A percentile compares a stretch with the other conserved stretches of the same genome.
Evolutionary conservation across 176 grass and related monocot species (phyloP).

Genomic region (Alopecurus myosuroides): DNA sequence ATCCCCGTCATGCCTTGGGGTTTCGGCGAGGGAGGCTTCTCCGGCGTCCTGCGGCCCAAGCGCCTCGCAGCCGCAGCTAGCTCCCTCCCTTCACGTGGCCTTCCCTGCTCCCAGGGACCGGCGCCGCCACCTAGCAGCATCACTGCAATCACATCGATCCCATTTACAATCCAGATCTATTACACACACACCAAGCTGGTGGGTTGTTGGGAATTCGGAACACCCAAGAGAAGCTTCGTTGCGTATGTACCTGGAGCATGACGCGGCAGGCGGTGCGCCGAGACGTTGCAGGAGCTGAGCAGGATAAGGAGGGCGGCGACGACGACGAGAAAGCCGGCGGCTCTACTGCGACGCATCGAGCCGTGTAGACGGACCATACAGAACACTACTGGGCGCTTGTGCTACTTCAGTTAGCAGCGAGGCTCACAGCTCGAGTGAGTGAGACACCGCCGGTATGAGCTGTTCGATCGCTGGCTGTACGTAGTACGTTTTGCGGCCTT

Average conservation of each 20-base stretch:
- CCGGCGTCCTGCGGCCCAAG: neutral
- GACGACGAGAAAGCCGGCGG: neutral
- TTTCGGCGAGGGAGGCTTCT: neutral
- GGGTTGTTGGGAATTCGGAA: too few relatives aligned
- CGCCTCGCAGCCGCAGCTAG: neutral
- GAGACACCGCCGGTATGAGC: neutral
- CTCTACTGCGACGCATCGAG: neutral
- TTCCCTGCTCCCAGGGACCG: neutral
- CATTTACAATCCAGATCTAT: neutral
- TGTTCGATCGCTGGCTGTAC: neutral
- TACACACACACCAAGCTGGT: too few relatives aligned
- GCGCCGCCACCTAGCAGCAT: neutral
- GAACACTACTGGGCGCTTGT: neutral
- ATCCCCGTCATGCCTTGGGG: neutral
- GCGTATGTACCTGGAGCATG: neutral
- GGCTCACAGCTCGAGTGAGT: neutral
- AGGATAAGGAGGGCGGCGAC: neutral
- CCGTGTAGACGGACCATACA: neutral
- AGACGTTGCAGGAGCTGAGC: neutral
- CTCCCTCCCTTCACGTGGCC: neutral
- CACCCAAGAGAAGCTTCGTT: too few relatives aligned
- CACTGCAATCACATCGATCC: neutral
- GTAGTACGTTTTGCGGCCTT: neutral
- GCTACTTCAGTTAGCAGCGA: neutral
- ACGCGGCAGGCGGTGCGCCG: neutral